phyloP scores from a whole-genome alignment of 257 asterid species.

The Penstemon barbatus region DNA sequence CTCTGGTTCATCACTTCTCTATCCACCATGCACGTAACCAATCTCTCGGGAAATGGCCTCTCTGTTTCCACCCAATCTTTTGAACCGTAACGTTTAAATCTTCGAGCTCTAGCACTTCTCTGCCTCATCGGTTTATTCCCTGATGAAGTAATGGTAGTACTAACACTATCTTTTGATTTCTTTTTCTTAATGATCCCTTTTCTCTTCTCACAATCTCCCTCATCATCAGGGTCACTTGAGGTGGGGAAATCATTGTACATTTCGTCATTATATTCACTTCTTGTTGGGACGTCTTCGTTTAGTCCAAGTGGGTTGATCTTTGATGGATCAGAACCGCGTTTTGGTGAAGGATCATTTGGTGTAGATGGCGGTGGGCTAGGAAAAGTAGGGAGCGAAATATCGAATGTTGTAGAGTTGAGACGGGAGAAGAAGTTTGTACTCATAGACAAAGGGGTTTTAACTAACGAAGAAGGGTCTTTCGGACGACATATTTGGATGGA shows the following conservation, averaged over 20 bases:
- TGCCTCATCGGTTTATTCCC: constrained; percentile 23
- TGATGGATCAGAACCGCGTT: constrained; percentile 26
- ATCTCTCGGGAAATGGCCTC: constrained; percentile 14
- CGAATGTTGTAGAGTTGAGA: constrained; percentile 36
- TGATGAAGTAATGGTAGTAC: constrained; percentile 33
- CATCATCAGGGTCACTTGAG: constrained; percentile 39
- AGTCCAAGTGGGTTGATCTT: constrained; percentile 29
- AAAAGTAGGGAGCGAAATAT: constrained; percentile 38
- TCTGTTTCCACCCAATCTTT: constrained; percentile 35
- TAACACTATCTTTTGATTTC: constrained; percentile 27
- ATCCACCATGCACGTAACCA: constrained; percentile 36
- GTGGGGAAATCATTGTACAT: constrained; percentile 32
- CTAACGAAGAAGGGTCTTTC: constrained; percentile 34
- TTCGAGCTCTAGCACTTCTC: constrained; percentile 26
- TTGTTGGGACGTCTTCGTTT: constrained; percentile 22
- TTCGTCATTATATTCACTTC: constrained; percentile 21
- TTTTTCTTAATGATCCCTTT: background rate
- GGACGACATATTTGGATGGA: constrained; percentile 50
- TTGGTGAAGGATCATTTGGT: constrained; percentile 35
- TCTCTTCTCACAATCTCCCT: constrained; percentile 18
- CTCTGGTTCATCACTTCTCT: constrained; percentile 43
- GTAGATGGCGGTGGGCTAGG: constrained; percentile 62
- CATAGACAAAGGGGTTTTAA: constrained; percentile 35
- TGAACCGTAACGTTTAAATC: constrained; percentile 32
- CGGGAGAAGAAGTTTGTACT: constrained; percentile 29